Evolutionary conservation across 2,329 filamentous ascomycete genomes (phyloP), one percentile per base, ranked within the genome.

Genomic region (Cyphellophora europaea): DNA sequence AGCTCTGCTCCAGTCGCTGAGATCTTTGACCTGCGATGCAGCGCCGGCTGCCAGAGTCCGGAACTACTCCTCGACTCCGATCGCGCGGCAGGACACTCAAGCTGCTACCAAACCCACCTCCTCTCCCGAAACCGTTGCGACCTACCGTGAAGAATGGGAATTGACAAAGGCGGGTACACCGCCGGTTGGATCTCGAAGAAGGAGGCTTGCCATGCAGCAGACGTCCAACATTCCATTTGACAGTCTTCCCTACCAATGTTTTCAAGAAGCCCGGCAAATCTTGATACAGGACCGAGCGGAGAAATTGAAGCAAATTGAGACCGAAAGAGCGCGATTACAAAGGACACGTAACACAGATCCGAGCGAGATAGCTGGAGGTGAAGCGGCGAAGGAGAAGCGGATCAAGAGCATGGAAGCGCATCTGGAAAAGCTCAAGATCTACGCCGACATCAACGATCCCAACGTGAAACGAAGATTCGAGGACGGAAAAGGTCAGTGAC

Each of bases 211-310:
- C 17, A 59, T 88, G 41, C 76, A 64, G 71, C 52, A 74, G 65
- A 50, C 72, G 65, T 44, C 71, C 43, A 72, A 80, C 51, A 65
- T 94, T 32, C 86, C 88, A 16, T 95, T 98, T 55, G 86, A 94
- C 66, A 82, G 89, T 56, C 67, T 98, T 48, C 91, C 91, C 12
- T 98, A 93, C 65, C 89, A 96, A 70, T 91, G 85, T 62, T 98
- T 96, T 66, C 91, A 98, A 63, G 88, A 95, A 65, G 91, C 91
- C 27, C 77, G 88, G 44, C 84, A 86, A 56, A 63, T 96, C 32
- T 67, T 98, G 37, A 71, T 77, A 35, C 75, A 74, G 36, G 91
- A 98, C 57, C 76, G 89, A 27, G 67, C 78, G 46, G 74, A 89
- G 61, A 96, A 94, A 66, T 51, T 96, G 33, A 65, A 70, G 41